A percentile compares a stretch with the other conserved stretches of the same genome.
These are phyloP conservation scores for Cynanchum wilfordii DNA, from an alignment of 257 asterid genomes.

Conservation along the genomic window DNA sequence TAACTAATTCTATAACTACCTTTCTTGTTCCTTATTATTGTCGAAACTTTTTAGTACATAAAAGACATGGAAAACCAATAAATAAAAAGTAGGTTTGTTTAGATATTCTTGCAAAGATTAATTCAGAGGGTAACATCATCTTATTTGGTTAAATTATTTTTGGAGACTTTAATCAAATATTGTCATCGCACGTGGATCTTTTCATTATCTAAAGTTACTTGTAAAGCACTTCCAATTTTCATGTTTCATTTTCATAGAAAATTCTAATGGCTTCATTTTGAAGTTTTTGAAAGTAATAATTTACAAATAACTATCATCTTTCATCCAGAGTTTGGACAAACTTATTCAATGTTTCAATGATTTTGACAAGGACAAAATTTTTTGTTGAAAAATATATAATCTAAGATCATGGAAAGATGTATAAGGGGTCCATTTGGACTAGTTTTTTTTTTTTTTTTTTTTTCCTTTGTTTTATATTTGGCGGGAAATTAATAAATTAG, in stretches of 20 bases:
- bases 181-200: neutral
- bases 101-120: neutral
- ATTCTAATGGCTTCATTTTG: neutral
- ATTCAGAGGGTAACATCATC: neutral
- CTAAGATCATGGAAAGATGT: neutral
- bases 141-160: neutral
- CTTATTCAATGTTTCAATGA: neutral
- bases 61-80: neutral
- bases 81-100: neutral
- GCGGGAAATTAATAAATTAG: too few species aligned
- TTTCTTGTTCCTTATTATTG: conserved; percentile 6
- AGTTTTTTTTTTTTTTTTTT: too few species aligned
- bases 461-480: too few species aligned
- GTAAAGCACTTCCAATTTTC: conserved; percentile 2
- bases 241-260: neutral
- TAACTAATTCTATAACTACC: conserved; percentile 7
- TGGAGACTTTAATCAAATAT: neutral
- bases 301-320: neutral
- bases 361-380: neutral
- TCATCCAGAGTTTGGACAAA: conserved; percentile 3
- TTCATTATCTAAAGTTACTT: conserved; percentile 2
- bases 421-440: neutral
- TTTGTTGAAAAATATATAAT: neutral
- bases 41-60: neutral
- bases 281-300: conserved; percentile 8